Evolutionary conservation across 2,329 filamentous ascomycete genomes (phyloP), one percentile per base, ranked within the genome.

Genomic region (Epichloe amarillans): DNA sequence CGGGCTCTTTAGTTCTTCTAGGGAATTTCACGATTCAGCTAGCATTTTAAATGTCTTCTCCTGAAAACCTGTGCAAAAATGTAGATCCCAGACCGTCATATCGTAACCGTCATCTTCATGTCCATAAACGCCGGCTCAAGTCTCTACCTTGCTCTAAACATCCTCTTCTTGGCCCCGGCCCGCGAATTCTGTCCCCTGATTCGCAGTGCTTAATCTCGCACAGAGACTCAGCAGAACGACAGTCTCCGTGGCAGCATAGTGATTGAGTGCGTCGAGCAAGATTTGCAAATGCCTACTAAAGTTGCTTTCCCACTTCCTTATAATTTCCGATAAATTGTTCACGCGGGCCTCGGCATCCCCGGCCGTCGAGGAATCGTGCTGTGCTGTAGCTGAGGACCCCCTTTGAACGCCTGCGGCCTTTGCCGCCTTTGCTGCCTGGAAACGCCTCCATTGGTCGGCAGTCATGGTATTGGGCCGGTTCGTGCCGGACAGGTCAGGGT

Each of bases 181-280:
- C 10, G 77, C 75, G 60, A 76, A 82, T 61, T 83, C 79, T 0
- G 79, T 83, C 19, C 86, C 86, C 63, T 90, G 86, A 54, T 86
- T 88, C 12, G 86, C 88, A 53, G 85, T 88, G 60, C 85, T 90
- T 61, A 95, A 64, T 54, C 88, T 71, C 12, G 88, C 88, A 63
- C 88, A 95, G 15, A 98, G 72, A 57, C 90, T 91, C 55, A 97
- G 71, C 56, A 98, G 75, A 17, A 95, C 93, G 3, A 96, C 91
- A 39, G 93, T 97, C 72, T 98, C 93, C 0, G 93, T 97, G 0
- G 93, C 93, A 3, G 93, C 93, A 60, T 96, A 94, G 67, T 97
- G 95, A 60, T 98, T 97, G 55, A 98, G 75, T 54, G 88, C 91
- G 64, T 97, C 93, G 38, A 97, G 80, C 60, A 98, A 68, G 57